These are phyloP conservation scores for Sphaerobolus stellatus DNA, from an alignment of 1,284 basidiomycete species.

Conservation along the genomic window DNA sequence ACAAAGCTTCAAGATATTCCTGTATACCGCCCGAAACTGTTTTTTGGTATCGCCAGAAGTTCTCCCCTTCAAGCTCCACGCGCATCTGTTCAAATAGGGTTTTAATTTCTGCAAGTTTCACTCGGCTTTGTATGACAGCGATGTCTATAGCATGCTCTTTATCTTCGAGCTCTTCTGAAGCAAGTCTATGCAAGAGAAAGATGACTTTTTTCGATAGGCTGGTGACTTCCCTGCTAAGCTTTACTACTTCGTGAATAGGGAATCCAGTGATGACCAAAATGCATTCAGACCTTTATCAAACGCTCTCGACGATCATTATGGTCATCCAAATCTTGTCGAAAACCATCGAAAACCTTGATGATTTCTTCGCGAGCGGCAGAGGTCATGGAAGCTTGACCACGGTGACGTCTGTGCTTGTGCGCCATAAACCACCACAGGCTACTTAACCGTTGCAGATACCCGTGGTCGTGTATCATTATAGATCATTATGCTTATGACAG, in stretches of 20 bases:
- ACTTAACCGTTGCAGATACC: too few species aligned
- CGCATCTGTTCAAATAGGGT: constrained; percentile 62
- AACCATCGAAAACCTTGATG: constrained; percentile 50
- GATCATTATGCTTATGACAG: too few species aligned
- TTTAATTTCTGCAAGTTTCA: constrained; percentile 74
- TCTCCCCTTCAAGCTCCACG: constrained; percentile 65
- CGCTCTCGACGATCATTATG: constrained; percentile 76
- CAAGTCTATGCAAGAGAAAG: constrained; percentile 85
- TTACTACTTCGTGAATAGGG: constrained; percentile 9
- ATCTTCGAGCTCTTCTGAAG: constrained; percentile 48
- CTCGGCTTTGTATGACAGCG: constrained; percentile 57
- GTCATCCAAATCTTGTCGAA: constrained; percentile 71
- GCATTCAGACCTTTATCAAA: constrained; percentile 69
- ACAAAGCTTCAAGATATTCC: constrained; percentile 92
- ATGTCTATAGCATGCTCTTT: constrained; percentile 18
- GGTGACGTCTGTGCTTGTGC: too few species aligned
- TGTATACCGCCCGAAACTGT: constrained; percentile 79
- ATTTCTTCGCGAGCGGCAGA: constrained; percentile 12
- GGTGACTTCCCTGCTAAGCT: constrained; percentile 85
- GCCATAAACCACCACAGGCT: too few species aligned
- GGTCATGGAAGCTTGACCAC: too few species aligned
- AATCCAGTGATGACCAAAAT: constrained; percentile 6
- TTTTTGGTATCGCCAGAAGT: constrained; percentile 79
- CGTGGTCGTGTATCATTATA: too few species aligned
- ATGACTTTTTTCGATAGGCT: constrained; percentile 94